These are phyloP conservation scores for Pugionium dolabratum DNA, from an alignment of 345 rosid species.

Conservation along the genomic window DNA sequence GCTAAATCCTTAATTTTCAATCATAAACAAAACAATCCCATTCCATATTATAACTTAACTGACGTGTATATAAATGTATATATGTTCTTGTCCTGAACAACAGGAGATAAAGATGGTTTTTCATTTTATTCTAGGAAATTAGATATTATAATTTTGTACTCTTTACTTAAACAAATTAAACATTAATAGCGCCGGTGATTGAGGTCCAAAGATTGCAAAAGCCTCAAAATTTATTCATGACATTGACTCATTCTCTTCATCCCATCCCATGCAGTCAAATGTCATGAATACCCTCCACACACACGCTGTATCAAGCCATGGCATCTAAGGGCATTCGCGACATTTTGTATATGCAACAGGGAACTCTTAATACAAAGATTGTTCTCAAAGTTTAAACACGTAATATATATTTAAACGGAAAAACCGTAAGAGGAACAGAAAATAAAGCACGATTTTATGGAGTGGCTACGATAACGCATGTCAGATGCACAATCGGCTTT, in stretches of 20 bases:
- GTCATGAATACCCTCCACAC: conserved; percentile 41
- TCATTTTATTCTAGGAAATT: neutral
- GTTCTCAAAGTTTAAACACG: conserved; percentile 19
- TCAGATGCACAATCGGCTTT: conserved; percentile 33
- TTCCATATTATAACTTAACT: neutral
- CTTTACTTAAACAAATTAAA: neutral
- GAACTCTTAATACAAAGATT: conserved; percentile 25
- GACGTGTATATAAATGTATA: too few relatives aligned
- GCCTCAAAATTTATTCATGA: conserved; percentile 30
- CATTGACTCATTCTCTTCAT: conserved; percentile 10
- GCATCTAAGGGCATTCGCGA: conserved; percentile 39
- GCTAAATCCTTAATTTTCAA: conserved; percentile 38
- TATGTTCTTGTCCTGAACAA: too few relatives aligned
- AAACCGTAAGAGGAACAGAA: conserved; percentile 8
- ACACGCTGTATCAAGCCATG: conserved; percentile 15
- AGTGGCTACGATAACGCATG: conserved; percentile 40
- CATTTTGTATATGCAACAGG: conserved; percentile 44
- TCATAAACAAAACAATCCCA: conserved; percentile 14
- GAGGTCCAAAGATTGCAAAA: conserved; percentile 19
- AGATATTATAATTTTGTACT: neutral
- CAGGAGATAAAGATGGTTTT: neutral
- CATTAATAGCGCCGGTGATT: conserved; percentile 24
- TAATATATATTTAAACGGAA: conserved; percentile 10
- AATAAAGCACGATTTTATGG: conserved; percentile 29
- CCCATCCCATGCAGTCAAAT: conserved; percentile 42